Evolutionary conservation across 2,329 filamentous ascomycete species (phyloP).

Genomic region (Conoideocrella luteorostrata): DNA sequence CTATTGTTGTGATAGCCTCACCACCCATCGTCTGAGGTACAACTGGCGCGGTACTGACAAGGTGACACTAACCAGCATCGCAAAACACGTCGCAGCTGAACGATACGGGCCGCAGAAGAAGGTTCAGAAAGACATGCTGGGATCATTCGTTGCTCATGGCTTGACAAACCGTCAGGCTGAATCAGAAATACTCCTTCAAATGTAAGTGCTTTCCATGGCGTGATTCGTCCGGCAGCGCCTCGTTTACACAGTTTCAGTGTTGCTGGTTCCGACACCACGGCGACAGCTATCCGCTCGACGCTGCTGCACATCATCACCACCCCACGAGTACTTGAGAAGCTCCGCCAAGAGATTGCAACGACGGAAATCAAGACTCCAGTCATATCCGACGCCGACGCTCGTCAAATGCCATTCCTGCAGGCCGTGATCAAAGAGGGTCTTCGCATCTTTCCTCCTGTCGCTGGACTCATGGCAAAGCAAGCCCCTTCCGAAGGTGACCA

Average conservation of each 20-base stretch:
- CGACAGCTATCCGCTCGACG: conserved; percentile 45
- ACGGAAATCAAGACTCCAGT: conserved; percentile 10
- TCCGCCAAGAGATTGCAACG: conserved; percentile 27
- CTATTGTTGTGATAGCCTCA: neutral
- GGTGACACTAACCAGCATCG: conserved; percentile 22
- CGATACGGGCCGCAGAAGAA: conserved; percentile 36
- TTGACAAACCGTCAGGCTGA: conserved; percentile 30
- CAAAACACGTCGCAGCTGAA: conserved; percentile 37
- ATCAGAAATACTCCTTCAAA: conserved; percentile 35
- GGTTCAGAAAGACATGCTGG: conserved; percentile 44
- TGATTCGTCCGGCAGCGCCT: no score
- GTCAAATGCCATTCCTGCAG: conserved; percentile 34
- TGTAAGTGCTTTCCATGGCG: conserved; percentile 16
- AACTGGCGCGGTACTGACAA: neutral
- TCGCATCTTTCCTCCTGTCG: conserved; percentile 29
- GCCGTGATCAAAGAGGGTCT: conserved; percentile 44
- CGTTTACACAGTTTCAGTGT: no score
- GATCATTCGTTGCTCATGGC: conserved; percentile 32
- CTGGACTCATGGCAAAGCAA: conserved; percentile 16
- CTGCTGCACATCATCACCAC: conserved; percentile 45
- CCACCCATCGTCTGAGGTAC: no score
- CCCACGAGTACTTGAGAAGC: conserved; percentile 36
- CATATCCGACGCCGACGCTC: conserved; percentile 26
- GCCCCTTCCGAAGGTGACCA: conserved; percentile 5
- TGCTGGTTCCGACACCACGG: conserved; percentile 54